Conservation (phyloP, 768 basidiomycete species). For the Amanita pseudoporphyria region DNA sequence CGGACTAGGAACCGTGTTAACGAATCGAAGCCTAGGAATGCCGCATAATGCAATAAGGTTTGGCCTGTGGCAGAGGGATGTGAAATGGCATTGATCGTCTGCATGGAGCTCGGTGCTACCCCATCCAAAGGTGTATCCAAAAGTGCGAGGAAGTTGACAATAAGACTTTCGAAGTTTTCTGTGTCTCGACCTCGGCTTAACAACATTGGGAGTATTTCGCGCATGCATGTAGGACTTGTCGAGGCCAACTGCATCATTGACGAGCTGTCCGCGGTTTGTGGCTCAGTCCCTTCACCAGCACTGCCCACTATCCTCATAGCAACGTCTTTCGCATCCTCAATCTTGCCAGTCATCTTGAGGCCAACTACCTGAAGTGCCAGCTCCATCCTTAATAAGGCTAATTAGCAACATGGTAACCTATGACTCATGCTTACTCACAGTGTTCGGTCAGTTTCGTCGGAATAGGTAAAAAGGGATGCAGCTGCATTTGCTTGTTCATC, state of each 20-base stretch:
- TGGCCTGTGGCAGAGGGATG: slow-evolving; percentile 66
- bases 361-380: slow-evolving; percentile 92
- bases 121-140: slow-evolving; percentile 54
- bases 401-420: slow-evolving; percentile 2
- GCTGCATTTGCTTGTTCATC: slow-evolving; percentile 39
- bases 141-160: slow-evolving; percentile 74
- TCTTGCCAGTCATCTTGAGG: slow-evolving; percentile 92
- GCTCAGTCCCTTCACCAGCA: slow-evolving; percentile 35
- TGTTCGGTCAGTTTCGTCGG: slow-evolving; percentile 82
- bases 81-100: slow-evolving; percentile 53
- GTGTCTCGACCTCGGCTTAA: slow-evolving; percentile 43
- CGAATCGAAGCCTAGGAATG: slow-evolving; percentile 65
- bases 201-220: slow-evolving; percentile 49
- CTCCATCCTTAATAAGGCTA: slow-evolving; percentile 62
- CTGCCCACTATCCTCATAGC: slow-evolving; percentile 88
- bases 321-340: slow-evolving; percentile 88
- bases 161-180: slow-evolving; percentile 61
- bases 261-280: slow-evolving; percentile 22
- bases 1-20: slow-evolving; percentile 65
- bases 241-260: slow-evolving; percentile 49
- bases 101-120: slow-evolving; percentile 29
- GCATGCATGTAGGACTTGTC: slow-evolving; percentile 24
- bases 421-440: slow-evolving; percentile 44
- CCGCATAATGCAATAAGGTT: slow-evolving; percentile 82
- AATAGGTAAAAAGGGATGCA: slow-evolving; percentile 77